Percentiles rank a stretch among this genome's conserved stretches.
Conservation (phyloP, 225 moss, liverwort and hornwort genomes). For the Antitrichia curtipendula region DNA sequence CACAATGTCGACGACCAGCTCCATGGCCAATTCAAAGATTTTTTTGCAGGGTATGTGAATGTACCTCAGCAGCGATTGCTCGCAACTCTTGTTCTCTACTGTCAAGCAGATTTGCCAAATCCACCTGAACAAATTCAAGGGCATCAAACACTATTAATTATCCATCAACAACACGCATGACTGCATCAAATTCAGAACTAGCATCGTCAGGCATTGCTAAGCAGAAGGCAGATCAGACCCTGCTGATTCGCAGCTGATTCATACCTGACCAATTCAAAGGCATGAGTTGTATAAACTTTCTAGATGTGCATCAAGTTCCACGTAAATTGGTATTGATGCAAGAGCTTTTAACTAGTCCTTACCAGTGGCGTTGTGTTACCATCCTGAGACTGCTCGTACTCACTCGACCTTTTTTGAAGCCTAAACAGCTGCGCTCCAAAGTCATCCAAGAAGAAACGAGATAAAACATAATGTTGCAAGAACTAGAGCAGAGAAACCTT, state of each 20-base stretch:
- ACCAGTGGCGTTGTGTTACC: slow-evolving; percentile 40
- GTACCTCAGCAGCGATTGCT: slow-evolving; percentile 50
- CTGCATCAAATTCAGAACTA: neutral
- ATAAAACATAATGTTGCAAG: neutral
- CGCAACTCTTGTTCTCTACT: slow-evolving; percentile 47
- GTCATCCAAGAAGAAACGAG: neutral
- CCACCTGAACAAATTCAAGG: slow-evolving; percentile 14
- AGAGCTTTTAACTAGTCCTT: neutral
- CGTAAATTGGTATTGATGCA: neutral
- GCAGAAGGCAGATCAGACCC: neutral
- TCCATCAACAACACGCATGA: neutral
- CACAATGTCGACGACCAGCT: neutral
- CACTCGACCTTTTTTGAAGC: slow-evolving; percentile 17
- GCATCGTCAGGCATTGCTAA: neutral
- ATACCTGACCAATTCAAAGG: neutral
- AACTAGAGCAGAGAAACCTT: neutral
- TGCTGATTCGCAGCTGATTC: neutral
- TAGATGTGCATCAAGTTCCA: neutral
- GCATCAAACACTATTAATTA: neutral
- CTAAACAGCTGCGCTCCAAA: slow-evolving; percentile 25
- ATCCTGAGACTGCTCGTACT: slow-evolving; percentile 38
- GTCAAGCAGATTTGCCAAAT: slow-evolving; percentile 36
- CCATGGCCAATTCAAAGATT: neutral
- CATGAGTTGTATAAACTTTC: neutral
- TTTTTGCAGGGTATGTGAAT: neutral